phyloP scores from a whole-genome alignment of 306 rosid genomes.

The Rosa multiflora region DNA sequence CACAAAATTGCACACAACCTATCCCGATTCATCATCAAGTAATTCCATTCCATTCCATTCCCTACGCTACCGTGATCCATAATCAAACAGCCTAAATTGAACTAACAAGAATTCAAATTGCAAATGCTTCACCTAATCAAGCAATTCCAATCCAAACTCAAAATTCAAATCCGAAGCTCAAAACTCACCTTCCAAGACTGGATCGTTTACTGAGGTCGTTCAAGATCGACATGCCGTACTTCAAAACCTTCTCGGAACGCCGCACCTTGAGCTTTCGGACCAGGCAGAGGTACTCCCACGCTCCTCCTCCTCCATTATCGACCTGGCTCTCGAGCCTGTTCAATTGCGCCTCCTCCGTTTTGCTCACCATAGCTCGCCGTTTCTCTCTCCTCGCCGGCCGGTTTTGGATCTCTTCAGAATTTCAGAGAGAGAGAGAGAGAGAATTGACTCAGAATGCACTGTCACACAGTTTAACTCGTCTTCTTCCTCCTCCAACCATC shows the following conservation, averaged over 20 bases:
- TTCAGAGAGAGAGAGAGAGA: constrained; percentile 6
- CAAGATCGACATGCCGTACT: constrained; percentile 80
- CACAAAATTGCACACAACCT: background rate
- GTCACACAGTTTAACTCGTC: background rate
- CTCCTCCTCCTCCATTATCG: constrained; percentile 99
- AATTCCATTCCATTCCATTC: background rate
- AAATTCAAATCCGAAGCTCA: background rate
- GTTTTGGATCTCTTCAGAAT: constrained; percentile 31
- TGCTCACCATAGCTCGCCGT: constrained; percentile 67
- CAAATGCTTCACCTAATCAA: constrained; percentile 5
- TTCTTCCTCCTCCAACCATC: constrained; percentile 1
- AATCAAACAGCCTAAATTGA: background rate
- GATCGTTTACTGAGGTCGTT: constrained; percentile 73
- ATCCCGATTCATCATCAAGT: constrained; percentile 2
- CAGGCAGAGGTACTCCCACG: constrained; percentile 83
- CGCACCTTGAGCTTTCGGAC: constrained; percentile 87
- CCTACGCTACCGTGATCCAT: background rate
- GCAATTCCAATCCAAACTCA: background rate
- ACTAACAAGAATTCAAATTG: background rate
- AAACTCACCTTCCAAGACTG: constrained; percentile 74
- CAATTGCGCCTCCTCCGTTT: constrained; percentile 71
- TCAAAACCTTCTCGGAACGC: constrained; percentile 79
- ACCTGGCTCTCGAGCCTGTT: constrained; percentile 84
- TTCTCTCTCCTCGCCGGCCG: constrained; percentile 21
- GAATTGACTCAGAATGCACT: constrained; percentile 6